A percentile compares a stretch with the other conserved stretches of the same genome.
These are phyloP conservation scores for Ilex asprella DNA, from an alignment of 257 asterid genomes.

Conservation along the genomic window DNA sequence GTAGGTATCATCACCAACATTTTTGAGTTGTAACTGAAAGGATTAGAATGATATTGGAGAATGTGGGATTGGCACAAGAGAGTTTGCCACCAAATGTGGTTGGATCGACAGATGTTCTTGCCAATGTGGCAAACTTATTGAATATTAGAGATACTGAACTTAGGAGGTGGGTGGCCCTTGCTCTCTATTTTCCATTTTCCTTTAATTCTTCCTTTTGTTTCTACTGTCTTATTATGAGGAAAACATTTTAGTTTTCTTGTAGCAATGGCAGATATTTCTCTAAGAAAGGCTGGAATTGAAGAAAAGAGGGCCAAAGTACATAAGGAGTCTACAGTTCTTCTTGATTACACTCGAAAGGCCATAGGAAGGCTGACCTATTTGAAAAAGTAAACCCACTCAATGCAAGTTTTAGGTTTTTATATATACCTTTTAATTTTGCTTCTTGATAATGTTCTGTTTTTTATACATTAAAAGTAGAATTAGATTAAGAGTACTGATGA, in stretches of 20 bases:
- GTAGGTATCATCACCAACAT: not conserved
- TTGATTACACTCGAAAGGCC: conserved; percentile 94
- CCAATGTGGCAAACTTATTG: conserved; percentile 77
- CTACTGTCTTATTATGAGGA: conserved; percentile 21
- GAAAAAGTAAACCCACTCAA: conserved; percentile 43
- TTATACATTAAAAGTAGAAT: too few relatives aligned
- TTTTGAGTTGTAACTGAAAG: conserved; percentile 61
- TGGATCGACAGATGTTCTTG: conserved; percentile 85
- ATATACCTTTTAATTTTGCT: too few relatives aligned
- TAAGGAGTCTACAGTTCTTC: conserved; percentile 91
- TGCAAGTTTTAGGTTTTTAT: not conserved
- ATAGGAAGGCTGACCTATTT: conserved; percentile 89
- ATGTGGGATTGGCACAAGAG: conserved; percentile 92
- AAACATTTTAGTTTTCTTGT: conserved; percentile 66
- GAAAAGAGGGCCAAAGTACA: conserved; percentile 90
- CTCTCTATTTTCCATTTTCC: conserved; percentile 1
- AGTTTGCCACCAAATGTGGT: conserved; percentile 83
- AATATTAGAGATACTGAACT: conserved; percentile 93
- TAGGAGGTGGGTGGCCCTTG: conserved; percentile 53
- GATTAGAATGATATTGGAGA: conserved; percentile 86
- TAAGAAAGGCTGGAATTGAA: conserved; percentile 89
- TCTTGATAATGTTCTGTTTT: too few relatives aligned
- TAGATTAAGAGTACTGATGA: too few relatives aligned
- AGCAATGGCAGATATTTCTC: conserved; percentile 87
- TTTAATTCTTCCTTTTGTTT: conserved; percentile 1